Evolutionary conservation across 2,329 filamentous ascomycete species (phyloP).

Genomic region (Juglanconis oblonga): DNA sequence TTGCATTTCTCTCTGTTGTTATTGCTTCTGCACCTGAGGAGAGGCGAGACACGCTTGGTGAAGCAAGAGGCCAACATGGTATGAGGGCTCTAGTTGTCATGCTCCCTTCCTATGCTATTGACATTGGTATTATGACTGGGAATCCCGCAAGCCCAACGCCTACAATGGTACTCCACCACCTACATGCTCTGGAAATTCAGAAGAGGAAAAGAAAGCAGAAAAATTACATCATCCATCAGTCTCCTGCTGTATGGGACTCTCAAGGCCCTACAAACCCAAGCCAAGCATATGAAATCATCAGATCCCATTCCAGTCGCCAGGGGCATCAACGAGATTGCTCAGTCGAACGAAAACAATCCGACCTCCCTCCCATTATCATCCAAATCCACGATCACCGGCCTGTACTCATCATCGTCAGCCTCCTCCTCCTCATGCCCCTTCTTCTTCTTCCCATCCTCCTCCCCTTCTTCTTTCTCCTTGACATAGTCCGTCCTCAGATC

Average conservation of each 20-base stretch:
- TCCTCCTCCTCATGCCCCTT: conserved; percentile 40
- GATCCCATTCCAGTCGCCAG: too few relatives aligned
- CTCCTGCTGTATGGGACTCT: neutral
- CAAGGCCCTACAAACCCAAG: neutral
- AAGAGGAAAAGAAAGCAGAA: neutral
- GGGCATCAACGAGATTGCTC: neutral
- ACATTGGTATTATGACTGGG: too few relatives aligned
- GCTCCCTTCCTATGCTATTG: too few relatives aligned
- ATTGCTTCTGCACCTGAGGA: too few relatives aligned
- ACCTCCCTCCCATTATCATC: conserved; percentile 50
- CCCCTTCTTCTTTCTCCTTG: conserved; percentile 49
- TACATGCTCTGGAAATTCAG: neutral
- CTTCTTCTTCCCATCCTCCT: conserved; percentile 7
- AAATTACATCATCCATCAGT: neutral
- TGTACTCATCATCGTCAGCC: conserved; percentile 46
- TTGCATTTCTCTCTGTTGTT: too few relatives aligned
- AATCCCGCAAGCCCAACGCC: neutral
- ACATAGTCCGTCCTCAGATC: conserved; percentile 51
- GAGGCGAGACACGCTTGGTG: too few relatives aligned
- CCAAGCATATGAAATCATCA: neutral
- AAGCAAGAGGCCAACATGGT: too few relatives aligned
- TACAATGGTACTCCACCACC: neutral
- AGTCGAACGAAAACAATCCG: conserved; percentile 48
- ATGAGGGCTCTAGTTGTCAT: too few relatives aligned
- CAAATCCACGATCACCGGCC: conserved; percentile 50